Percentiles rank a stretch among this genome's conserved stretches.
Evolutionary conservation across 257 asterid genomes (phyloP).

Genomic region (Forsythia suspensa): DNA sequence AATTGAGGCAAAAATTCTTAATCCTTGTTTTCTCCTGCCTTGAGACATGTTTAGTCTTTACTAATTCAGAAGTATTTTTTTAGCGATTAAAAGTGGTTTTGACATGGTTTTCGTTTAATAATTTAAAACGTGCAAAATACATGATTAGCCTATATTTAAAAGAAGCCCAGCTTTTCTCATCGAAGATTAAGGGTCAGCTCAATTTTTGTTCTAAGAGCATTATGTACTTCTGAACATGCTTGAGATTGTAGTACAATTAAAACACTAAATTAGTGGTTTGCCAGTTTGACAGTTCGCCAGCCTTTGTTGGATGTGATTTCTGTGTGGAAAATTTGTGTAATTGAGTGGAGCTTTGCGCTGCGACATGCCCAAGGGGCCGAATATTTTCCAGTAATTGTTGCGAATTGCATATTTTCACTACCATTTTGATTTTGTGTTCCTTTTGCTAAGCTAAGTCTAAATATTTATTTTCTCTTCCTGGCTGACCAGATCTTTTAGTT

Average conservation of each 20-base stretch:
- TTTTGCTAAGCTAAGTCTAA: background rate
- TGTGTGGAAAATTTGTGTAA: background rate
- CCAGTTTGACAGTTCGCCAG: conserved; percentile 12
- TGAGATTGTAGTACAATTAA: background rate
- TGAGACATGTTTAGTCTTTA: background rate
- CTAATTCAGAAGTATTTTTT: background rate
- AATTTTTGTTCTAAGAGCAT: background rate
- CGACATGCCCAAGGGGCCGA: background rate
- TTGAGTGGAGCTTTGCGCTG: background rate
- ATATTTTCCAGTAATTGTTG: background rate
- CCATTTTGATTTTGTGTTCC: background rate
- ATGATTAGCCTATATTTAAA: background rate
- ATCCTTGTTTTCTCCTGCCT: background rate
- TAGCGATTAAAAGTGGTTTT: background rate
- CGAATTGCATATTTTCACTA: background rate
- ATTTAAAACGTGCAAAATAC: background rate
- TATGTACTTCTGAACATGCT: conserved; percentile 5
- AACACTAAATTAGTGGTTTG: background rate
- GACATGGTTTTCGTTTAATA: background rate
- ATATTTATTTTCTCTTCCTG: background rate
- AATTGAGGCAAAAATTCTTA: background rate
- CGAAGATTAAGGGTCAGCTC: background rate
- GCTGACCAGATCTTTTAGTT: background rate
- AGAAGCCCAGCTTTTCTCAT: background rate
- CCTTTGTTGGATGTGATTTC: background rate